Evolutionary conservation across 2,329 filamentous ascomycete genomes (phyloP).

Genomic region (Orbilia ellipsospora): DNA sequence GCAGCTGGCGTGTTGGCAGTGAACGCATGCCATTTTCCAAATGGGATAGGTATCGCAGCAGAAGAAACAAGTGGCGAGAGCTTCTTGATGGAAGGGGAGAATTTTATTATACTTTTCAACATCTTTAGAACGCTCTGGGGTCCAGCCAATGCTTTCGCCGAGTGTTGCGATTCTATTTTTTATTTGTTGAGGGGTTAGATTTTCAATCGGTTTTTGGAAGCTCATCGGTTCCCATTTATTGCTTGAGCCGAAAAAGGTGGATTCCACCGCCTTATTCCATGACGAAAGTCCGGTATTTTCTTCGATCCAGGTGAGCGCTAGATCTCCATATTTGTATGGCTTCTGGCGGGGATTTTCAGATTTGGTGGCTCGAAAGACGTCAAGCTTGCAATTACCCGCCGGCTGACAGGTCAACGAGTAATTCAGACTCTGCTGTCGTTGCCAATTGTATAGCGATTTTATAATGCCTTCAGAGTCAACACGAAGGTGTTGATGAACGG

Average conservation of each 20-base stretch:
- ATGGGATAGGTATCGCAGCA: slow-evolving; percentile 31
- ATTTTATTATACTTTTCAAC: background rate
- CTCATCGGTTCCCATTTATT: slow-evolving; percentile 15
- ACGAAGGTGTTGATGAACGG: background rate
- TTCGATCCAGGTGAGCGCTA: slow-evolving; percentile 18
- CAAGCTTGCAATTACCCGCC: no score
- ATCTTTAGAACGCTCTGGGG: background rate
- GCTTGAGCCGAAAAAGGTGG: slow-evolving; percentile 30
- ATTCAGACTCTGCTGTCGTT: background rate
- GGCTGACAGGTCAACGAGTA: no score
- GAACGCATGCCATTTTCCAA: slow-evolving; percentile 37
- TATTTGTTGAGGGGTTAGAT: slow-evolving; percentile 10
- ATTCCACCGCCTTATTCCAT: slow-evolving; percentile 19
- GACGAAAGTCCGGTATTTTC: background rate
- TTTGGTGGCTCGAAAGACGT: background rate
- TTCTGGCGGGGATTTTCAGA: background rate
- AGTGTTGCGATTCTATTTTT: slow-evolving; percentile 39
- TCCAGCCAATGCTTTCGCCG: slow-evolving; percentile 47
- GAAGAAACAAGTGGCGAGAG: slow-evolving; percentile 31
- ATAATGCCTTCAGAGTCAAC: no score
- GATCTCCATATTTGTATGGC: background rate
- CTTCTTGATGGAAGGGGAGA: slow-evolving; percentile 28
- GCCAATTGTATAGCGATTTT: background rate
- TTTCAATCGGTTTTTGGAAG: slow-evolving; percentile 8
- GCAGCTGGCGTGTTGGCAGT: slow-evolving; percentile 35